phyloP scores from a whole-genome alignment of 2,329 filamentous ascomycete species.

The Fusarium chaquense region DNA sequence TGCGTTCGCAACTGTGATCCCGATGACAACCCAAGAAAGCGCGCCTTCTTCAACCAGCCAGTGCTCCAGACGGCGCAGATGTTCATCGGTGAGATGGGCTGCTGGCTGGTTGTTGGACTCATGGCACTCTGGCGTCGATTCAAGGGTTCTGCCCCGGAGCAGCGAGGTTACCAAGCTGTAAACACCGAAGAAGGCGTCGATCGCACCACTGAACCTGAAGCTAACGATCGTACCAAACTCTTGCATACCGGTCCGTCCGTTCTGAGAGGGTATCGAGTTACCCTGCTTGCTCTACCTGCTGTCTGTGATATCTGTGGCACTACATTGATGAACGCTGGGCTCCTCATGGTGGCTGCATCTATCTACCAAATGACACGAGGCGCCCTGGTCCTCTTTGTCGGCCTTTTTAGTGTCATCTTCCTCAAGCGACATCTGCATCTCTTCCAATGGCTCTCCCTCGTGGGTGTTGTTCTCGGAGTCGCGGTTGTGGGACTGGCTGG shows the following conservation, averaged over 20 bases:
- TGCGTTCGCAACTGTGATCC: conserved; percentile 88
- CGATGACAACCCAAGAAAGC: conserved; percentile 72
- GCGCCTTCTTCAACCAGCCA: conserved; percentile 87
- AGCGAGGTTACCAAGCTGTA: conserved; percentile 75
- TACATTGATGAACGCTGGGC: conserved; percentile 95
- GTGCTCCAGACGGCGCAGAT: conserved; percentile 97
- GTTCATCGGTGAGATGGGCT: conserved; percentile 97
- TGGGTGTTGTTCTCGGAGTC: conserved; percentile 89
- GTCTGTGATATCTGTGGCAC: conserved; percentile 95
- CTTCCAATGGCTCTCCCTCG: conserved; percentile 94
- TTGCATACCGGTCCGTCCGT: conserved; percentile 69
- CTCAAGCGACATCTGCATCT: conserved; percentile 80
- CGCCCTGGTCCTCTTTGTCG: conserved; percentile 94
- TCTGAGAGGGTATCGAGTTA: conserved; percentile 77
- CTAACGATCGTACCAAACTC: conserved; percentile 48
- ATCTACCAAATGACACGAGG: conserved; percentile 99
- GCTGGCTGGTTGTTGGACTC: conserved; percentile 87
- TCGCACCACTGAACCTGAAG: conserved; percentile 58
- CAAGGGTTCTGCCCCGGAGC: conserved; percentile 57
- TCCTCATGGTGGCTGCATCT: conserved; percentile 92
- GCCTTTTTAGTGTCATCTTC: conserved; percentile 93
- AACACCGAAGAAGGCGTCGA: conserved; percentile 61
- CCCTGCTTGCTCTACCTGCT: conserved; percentile 85
- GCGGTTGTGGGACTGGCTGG: conserved; percentile 91
- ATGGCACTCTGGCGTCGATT: conserved; percentile 75